Evolutionary conservation across 2,329 filamentous ascomycete genomes (phyloP).

Genomic region (Apiospora arundinis): DNA sequence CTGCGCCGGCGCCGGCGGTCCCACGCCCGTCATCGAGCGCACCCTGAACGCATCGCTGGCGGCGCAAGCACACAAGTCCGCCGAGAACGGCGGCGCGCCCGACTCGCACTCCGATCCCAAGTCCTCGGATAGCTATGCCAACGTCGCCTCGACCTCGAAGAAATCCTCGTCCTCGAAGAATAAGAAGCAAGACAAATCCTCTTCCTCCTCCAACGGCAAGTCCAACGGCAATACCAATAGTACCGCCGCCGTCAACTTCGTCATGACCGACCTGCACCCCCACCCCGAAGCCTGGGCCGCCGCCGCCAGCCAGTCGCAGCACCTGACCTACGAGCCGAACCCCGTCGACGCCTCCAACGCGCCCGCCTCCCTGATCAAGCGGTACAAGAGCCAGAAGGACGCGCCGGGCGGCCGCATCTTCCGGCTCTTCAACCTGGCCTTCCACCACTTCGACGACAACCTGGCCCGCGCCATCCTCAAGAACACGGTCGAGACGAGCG

Average conservation of each 20-base stretch:
- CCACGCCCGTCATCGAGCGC: constrained; percentile 68
- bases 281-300: constrained; percentile 65
- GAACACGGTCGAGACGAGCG: constrained; percentile 68
- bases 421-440: constrained; percentile 74
- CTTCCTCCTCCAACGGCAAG: constrained; percentile 17
- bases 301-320: constrained; percentile 56
- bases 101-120: constrained; percentile 9
- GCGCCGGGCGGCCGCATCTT: constrained; percentile 51
- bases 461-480: constrained; percentile 65
- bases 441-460: constrained; percentile 77
- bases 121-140: neutral
- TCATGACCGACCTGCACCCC: constrained; percentile 71
- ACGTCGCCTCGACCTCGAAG: neutral
- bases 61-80: constrained; percentile 36
- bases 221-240: constrained; percentile 22
- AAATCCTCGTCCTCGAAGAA: neutral
- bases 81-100: constrained; percentile 23
- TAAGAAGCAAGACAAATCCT: constrained; percentile 1
- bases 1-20: constrained; percentile 76
- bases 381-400: constrained; percentile 46
- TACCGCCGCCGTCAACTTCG: constrained; percentile 54
- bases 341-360: constrained; percentile 70
- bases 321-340: constrained; percentile 64
- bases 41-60: constrained; percentile 54
- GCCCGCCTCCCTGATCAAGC: constrained; percentile 54